Evolutionary conservation across 768 basidiomycete genomes (phyloP).

Genomic region (Mycena belliarum): DNA sequence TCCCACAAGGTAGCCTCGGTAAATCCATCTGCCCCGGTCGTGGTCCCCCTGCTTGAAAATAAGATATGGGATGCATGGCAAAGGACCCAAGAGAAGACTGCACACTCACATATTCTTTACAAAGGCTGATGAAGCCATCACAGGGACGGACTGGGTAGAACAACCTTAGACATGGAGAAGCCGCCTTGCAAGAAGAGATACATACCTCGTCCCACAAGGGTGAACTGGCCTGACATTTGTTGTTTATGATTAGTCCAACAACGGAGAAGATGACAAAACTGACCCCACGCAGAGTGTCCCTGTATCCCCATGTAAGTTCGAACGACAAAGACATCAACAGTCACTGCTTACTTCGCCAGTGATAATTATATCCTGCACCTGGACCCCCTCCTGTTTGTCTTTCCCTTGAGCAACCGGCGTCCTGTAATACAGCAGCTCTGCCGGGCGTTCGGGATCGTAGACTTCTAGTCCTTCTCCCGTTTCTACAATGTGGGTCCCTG

Average conservation of each 20-base stretch:
- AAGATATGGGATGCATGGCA: constrained; percentile 1
- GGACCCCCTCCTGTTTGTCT: constrained; percentile 18
- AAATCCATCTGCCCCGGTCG: constrained; percentile 82
- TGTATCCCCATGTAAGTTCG: too few species aligned
- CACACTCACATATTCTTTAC: constrained; percentile 78
- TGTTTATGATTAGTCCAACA: not conserved
- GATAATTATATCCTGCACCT: constrained; percentile 63
- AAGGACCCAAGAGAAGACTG: not conserved
- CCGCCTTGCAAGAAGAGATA: not conserved
- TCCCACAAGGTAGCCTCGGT: constrained; percentile 81
- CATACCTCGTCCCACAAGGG: constrained; percentile 59
- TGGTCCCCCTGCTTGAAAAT: constrained; percentile 50
- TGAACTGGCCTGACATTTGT: constrained; percentile 51
- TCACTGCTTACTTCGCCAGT: constrained; percentile 62
- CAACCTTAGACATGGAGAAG: not conserved
- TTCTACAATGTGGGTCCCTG: constrained; percentile 52
- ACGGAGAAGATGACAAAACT: not conserved
- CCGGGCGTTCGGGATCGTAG: constrained; percentile 40
- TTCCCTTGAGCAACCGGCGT: constrained; percentile 6
- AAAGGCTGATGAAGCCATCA: constrained; percentile 79
- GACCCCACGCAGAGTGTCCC: constrained; percentile 91
- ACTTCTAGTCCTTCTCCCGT: constrained; percentile 48
- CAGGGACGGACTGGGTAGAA: constrained; percentile 55
- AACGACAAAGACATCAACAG: not conserved
- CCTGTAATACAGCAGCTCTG: constrained; percentile 34